Evolutionary conservation across 768 basidiomycete genomes (phyloP).

Genomic region (Cyathus striatus): DNA sequence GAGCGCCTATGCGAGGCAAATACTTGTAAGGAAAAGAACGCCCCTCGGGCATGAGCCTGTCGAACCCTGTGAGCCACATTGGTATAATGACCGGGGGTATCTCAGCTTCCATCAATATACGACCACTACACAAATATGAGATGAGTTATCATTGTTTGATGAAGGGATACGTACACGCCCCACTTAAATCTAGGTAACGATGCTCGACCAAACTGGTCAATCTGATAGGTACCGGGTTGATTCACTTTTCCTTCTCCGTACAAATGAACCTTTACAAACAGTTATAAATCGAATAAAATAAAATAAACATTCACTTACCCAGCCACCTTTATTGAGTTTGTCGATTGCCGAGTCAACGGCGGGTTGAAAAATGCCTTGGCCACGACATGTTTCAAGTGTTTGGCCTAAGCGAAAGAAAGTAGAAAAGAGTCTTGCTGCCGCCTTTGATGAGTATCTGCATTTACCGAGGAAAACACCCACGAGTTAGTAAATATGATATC

Average conservation of each 20-base stretch:
- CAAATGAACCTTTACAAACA: slow-evolving; percentile 69
- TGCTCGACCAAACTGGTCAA: slow-evolving; percentile 34
- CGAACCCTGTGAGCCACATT: slow-evolving; percentile 88
- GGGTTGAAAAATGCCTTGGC: slow-evolving; percentile 83
- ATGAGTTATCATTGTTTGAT: slow-evolving; percentile 2
- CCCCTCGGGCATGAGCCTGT: slow-evolving; percentile 87
- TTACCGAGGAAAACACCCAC: slow-evolving; percentile 34
- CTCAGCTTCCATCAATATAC: slow-evolving; percentile 63
- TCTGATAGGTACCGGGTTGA: slow-evolving; percentile 54
- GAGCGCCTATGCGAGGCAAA: slow-evolving; percentile 55
- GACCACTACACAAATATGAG: slow-evolving; percentile 46
- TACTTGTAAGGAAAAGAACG: slow-evolving; percentile 71
- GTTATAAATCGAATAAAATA: no score
- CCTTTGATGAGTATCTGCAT: slow-evolving; percentile 3
- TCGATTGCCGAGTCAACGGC: slow-evolving; percentile 82
- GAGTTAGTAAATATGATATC: slow-evolving; percentile 95
- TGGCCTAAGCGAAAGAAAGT: slow-evolving; percentile 87
- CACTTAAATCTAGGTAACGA: slow-evolving; percentile 83
- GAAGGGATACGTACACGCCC: slow-evolving; percentile 71
- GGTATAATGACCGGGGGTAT: slow-evolving; percentile 80
- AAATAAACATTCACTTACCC: slow-evolving; percentile 72
- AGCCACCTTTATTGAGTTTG: slow-evolving; percentile 75
- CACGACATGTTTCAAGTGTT: slow-evolving; percentile 88
- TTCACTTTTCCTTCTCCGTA: slow-evolving; percentile 89
- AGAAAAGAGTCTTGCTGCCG: slow-evolving; percentile 63